Percentiles rank a stretch among this genome's conserved stretches.
Conservation (phyloP, 768 basidiomycete species). For the Trametes villosa region DNA sequence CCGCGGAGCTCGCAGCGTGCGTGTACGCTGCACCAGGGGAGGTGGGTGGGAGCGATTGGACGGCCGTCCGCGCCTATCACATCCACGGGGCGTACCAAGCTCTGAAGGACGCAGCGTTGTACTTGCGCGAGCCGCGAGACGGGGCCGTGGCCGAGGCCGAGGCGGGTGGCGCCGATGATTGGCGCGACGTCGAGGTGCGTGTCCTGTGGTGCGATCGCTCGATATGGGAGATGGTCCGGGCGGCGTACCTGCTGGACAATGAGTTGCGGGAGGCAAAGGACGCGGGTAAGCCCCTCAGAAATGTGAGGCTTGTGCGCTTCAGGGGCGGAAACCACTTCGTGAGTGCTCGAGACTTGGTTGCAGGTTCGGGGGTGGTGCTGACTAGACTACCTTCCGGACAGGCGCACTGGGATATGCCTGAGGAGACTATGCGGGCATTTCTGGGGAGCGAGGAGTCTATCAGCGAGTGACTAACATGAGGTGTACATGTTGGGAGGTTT, state of each 20-base stretch:
- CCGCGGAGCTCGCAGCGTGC: constrained; percentile 1
- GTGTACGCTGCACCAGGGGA: not conserved
- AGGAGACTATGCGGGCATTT: constrained; percentile 3
- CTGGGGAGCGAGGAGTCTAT: not conserved
- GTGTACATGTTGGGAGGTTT: too few species aligned
- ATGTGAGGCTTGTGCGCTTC: not conserved
- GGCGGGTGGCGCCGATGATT: not conserved
- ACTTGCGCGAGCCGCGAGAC: not conserved
- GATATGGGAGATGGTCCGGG: not conserved
- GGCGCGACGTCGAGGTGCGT: constrained; percentile 3
- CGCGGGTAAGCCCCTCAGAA: not conserved
- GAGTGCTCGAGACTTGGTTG: not conserved
- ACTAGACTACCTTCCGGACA: not conserved
- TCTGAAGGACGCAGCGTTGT: constrained; percentile 2
- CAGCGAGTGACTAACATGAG: too few species aligned
- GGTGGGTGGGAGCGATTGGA: not conserved
- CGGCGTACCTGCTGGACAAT: not conserved
- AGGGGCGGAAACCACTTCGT: constrained; percentile 12
- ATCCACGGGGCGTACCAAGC: not conserved
- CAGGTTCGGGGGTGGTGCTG: not conserved
- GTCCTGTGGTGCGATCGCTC: constrained; percentile 7
- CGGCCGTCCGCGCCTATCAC: not conserved
- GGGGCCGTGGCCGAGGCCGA: too few species aligned
- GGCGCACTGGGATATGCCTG: constrained; percentile 10
- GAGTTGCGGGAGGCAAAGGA: not conserved